phyloP scores from a whole-genome alignment of 106 monocot genomes.

The Dendrobium chrysotoxum region DNA sequence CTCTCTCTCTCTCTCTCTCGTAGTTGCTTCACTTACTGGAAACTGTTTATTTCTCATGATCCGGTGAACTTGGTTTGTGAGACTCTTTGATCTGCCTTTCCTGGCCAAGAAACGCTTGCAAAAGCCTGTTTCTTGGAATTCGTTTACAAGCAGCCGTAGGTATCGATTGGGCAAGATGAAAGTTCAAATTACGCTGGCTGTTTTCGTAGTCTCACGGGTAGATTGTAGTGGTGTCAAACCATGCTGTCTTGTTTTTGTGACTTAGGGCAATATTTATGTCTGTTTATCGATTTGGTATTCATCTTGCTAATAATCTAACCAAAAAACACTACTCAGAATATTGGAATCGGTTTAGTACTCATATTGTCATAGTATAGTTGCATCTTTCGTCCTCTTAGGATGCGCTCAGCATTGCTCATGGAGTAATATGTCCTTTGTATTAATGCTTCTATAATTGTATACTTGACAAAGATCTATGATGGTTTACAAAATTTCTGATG shows the following conservation, averaged over 20 bases:
- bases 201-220: not conserved
- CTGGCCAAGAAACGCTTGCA: not conserved
- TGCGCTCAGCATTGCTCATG: too few species aligned
- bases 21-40: not conserved
- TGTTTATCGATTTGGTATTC: not conserved
- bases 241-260: not conserved
- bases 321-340: not conserved
- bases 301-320: not conserved
- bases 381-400: too few species aligned
- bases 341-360: too few species aligned
- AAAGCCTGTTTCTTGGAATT: not conserved
- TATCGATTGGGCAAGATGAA: not conserved
- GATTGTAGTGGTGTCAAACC: not conserved
- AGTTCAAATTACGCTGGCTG: not conserved
- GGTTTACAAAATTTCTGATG: too few species aligned
- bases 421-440: too few species aligned
- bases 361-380: too few species aligned
- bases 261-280: not conserved
- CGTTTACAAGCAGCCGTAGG: not conserved
- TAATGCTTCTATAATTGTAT: too few species aligned
- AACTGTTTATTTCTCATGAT: not conserved
- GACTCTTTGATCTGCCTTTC: not conserved
- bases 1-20: constrained; percentile 15
- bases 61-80: not conserved
- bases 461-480: too few species aligned